Conservation (phyloP, 2,329 filamentous ascomycete species). For the Pyrenochaeta sp. region DNA sequence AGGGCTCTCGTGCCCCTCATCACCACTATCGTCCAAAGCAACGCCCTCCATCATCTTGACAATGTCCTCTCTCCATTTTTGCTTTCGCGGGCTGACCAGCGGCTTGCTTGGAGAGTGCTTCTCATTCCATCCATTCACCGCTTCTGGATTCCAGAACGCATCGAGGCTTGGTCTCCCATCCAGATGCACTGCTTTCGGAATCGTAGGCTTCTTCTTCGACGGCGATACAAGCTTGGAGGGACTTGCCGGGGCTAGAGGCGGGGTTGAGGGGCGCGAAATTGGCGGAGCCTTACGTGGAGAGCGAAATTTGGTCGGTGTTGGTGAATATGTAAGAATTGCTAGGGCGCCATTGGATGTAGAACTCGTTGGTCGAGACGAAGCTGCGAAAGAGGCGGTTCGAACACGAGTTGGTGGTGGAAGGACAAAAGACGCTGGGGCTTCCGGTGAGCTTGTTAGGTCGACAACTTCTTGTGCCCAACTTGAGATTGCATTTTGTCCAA, state of each 20-base stretch:
- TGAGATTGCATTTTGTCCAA: conserved; percentile 37
- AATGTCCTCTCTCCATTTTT: conserved; percentile 43
- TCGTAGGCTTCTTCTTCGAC: conserved; percentile 43
- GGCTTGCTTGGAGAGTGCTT: conserved; percentile 46
- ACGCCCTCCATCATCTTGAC: conserved; percentile 37
- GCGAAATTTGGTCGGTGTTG: conserved; percentile 42
- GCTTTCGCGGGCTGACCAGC: conserved; percentile 46
- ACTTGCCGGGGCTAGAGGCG: conserved; percentile 34
- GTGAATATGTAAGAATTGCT: conserved; percentile 45
- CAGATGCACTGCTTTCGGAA: conserved; percentile 39
- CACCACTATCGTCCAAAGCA: conserved; percentile 34
- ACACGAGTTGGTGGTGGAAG: conserved; percentile 27
- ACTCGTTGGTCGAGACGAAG: conserved; percentile 40
- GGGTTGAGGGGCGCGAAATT: conserved; percentile 41
- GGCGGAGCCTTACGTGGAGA: conserved; percentile 47
- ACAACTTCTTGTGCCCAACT: conserved; percentile 45
- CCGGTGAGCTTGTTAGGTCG: conserved; percentile 41
- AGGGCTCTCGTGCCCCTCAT: conserved; percentile 29
- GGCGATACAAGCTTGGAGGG: conserved; percentile 48
- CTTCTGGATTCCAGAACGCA: conserved; percentile 48
- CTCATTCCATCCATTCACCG: conserved; percentile 49
- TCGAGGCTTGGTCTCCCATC: conserved; percentile 45
- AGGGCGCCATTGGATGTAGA: conserved; percentile 34
- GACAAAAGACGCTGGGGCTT: conserved; percentile 26
- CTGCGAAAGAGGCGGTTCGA: conserved; percentile 33